Conservation (phyloP, 805 yeast species). For the Kodamaea laetipori region DNA sequence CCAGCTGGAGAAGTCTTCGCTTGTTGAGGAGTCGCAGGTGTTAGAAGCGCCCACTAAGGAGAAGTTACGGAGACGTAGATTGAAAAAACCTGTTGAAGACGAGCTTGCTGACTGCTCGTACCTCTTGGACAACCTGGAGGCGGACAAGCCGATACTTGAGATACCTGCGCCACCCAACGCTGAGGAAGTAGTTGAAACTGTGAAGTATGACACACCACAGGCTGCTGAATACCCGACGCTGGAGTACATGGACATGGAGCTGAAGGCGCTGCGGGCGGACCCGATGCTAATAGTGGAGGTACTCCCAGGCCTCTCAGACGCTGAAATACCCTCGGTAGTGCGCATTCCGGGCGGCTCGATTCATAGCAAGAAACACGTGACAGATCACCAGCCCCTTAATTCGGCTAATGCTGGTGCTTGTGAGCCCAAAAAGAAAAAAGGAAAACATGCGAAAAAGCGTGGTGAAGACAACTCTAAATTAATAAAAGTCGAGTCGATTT, state of each 20-base stretch:
- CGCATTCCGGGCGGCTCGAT: not conserved
- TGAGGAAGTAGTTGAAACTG: not conserved
- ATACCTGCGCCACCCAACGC: constrained; percentile 4
- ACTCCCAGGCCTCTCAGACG: not conserved
- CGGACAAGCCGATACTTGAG: too few species aligned
- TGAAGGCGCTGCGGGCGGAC: constrained; percentile 4
- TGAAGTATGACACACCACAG: too few species aligned
- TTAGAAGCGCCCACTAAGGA: not conserved
- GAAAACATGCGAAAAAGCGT: constrained; percentile 2
- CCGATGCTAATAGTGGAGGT: constrained; percentile 1
- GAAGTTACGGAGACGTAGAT: constrained; percentile 1
- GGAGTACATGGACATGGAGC: constrained; percentile 2
- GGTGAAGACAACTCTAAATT: not conserved
- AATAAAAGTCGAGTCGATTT: not conserved
- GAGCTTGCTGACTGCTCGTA: constrained; percentile 8
- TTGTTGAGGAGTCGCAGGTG: not conserved
- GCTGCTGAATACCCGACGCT: constrained; percentile 4
- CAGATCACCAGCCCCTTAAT: not conserved
- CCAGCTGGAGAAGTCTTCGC: constrained; percentile 1
- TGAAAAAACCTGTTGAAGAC: not conserved
- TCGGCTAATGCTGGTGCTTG: not conserved
- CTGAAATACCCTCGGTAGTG: constrained; percentile 6
- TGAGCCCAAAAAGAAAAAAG: constrained; percentile 3
- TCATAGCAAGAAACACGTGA: constrained; percentile 7
- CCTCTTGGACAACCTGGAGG: constrained; percentile 5